Percentiles rank a stretch among this genome's conserved stretches.
Conservation (phyloP, 306 rosid species). For the Urtica urens region DNA sequence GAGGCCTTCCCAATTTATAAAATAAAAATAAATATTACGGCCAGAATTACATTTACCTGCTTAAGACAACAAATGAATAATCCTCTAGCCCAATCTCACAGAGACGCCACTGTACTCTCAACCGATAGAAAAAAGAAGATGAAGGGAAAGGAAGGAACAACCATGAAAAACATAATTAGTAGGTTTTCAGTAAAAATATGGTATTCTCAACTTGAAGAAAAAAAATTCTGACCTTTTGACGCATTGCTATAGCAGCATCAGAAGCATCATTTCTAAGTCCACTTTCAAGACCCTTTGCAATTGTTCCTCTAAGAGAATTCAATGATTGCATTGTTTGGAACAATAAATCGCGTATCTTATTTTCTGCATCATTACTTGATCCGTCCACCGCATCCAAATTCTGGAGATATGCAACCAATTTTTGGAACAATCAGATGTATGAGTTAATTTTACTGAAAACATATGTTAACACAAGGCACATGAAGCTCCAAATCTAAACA, state of each 20-base stretch:
- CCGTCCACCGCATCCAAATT: conserved; percentile 53
- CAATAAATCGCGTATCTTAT: conserved; percentile 30
- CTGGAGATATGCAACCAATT: conserved; percentile 38
- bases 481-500: too few relatives aligned
- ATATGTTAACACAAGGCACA: too few relatives aligned
- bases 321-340: conserved; percentile 76
- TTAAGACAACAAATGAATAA: conserved; percentile 82
- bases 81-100: conserved; percentile 98
- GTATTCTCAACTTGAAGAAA: conserved; percentile 9
- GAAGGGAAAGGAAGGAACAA: neutral
- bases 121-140: conserved; percentile 11
- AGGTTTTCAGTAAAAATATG: conserved; percentile 13
- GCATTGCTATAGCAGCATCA: conserved; percentile 92
- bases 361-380: conserved; percentile 29
- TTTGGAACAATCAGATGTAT: too few relatives aligned
- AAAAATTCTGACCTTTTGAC: conserved; percentile 64
- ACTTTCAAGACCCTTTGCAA: conserved; percentile 80
- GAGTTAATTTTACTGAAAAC: too few relatives aligned
- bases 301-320: conserved; percentile 54
- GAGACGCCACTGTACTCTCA: conserved; percentile 76
- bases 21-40: neutral
- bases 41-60: conserved; percentile 48
- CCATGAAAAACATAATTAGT: conserved; percentile 8
- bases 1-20: too few relatives aligned
- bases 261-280: conserved; percentile 98